Base-by-base conservation (phyloP, 257 asterid species). In the Solanum gandarillasii region DNA sequence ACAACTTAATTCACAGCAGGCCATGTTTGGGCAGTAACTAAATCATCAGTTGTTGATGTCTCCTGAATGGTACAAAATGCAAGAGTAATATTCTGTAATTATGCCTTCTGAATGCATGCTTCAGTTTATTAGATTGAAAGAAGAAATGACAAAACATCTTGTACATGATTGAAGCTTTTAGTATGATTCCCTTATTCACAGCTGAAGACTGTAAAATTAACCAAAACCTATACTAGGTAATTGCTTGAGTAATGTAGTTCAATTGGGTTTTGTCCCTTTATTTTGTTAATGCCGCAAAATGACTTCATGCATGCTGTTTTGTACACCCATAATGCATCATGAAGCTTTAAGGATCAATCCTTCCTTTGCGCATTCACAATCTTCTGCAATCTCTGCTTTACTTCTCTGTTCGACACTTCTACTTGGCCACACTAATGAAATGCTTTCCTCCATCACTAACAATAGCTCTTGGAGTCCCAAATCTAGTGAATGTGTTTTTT, bases 1-100 rank as follows among this genome's bases (percentile, higher is more conserved):
- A 88, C 98, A 94, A 85, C 95, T 96, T 71, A 88, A 86, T 89
- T 91, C 95, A 78, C 90, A 85, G 74, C 90, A 92, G 90, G 87
- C 91, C 91, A 71, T 31, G 83, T 86, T 86, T 41, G 71, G 65
- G 11, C 72, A 41, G 55, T 86, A 86, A 65, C 48, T 25, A 43
- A 75, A 7, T 85, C 11, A 38, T 73, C 52, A 46, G 55, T 12
- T 38, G 65, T 52, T 86, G 70, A 32, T 52, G 73, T 79, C 43
- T 81, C 43, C 68, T 82, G 86, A 48, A 82, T 27, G 36, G 31
- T 48, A 5, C 25, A 18, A 48, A 82, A 82, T 82, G 86, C 43
- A 18, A 82, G 86, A 48, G 43, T 82, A 20, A 82, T 18, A 82
- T 82, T 18, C 41, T 48, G 67, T 82, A 48, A 48, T 29, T 48